Evolutionary conservation across 2,329 filamentous ascomycete species (phyloP), one percentile per base, ranked within the genome.

Genomic region (Massarina eburnea): DNA sequence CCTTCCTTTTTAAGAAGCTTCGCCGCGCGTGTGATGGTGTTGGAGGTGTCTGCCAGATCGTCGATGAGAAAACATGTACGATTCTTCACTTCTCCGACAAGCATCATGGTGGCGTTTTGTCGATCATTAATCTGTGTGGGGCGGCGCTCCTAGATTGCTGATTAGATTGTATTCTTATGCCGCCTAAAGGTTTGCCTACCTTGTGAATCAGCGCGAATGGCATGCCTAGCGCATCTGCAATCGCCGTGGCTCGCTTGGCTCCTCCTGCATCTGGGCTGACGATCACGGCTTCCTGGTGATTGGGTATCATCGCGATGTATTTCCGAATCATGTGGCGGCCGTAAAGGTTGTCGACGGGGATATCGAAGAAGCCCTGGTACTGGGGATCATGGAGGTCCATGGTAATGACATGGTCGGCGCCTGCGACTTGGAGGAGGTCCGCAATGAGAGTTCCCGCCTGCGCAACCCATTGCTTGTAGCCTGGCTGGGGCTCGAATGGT

Each of bases 181-280:
- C 27, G 45, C 24, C 7, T 32, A 21, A 26, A 34, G 32, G 10
- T 17, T 32, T 35, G 64, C 73, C 70, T 79, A 89, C 90, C 86
- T 97, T 99, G 79, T 99, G 94, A 63, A 99, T 99, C 48, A 99
- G 82, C 38, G 94, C 94, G 75, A 99, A 97, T 48, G 94, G 90
- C 79, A 96, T 91, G 57, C 90, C 89, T 52, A 97, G 80, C 51
- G 87, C 85, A 73, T 99, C 94, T 10, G 94, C 92, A 70, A 99
- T 96, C 38, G 90, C 88, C 24, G 94, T 96, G 17, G 94, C 94
- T 57, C 94, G 84, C 78, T 99, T 99, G 37, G 94, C 94, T 54
- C 94, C 94, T 58, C 94, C 94, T 30, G 94, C 94, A 73, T 99
- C 94, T 7, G 94, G 94, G 64, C 89, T 95, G 61, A 99, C 92